Evolutionary conservation across 257 asterid species (phyloP).

Genomic region (Craterostigma plantagineum): DNA sequence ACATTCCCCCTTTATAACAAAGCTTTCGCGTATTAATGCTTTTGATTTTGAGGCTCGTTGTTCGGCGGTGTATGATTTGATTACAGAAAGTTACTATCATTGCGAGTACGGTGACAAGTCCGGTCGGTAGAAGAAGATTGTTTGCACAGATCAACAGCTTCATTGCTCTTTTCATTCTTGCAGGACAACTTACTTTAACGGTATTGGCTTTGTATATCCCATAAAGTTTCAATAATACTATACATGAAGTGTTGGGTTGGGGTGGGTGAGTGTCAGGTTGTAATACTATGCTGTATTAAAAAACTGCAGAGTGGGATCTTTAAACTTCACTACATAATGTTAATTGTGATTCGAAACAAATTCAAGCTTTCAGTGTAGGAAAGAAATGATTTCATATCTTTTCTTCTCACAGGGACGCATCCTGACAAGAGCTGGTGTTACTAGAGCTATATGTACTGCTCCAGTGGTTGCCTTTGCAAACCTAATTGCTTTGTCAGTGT

Average conservation of each 20-base stretch:
- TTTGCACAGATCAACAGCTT: conserved; percentile 91
- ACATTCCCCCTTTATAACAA: not conserved
- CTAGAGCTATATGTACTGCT: conserved; percentile 62
- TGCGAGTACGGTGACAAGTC: conserved; percentile 54
- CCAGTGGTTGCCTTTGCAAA: conserved; percentile 67
- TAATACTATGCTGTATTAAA: too few species aligned
- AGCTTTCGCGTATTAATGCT: not conserved
- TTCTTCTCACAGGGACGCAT: conserved; percentile 46
- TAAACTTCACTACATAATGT: too few species aligned
- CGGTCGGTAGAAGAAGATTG: conserved; percentile 67
- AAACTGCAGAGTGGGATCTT: too few species aligned
- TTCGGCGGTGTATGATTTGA: conserved; percentile 5
- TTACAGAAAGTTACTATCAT: conserved; percentile 94
- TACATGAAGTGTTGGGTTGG: too few species aligned
- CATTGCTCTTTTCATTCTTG: conserved; percentile 89
- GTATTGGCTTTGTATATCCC: conserved; percentile 18
- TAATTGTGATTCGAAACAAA: too few species aligned
- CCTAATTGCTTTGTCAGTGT: conserved; percentile 65
- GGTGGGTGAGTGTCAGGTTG: too few species aligned
- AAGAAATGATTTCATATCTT: too few species aligned
- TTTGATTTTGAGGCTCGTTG: not conserved
- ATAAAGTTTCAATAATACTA: too few species aligned
- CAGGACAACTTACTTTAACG: conserved; percentile 83
- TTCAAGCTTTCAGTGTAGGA: too few species aligned
- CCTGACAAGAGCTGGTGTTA: conserved; percentile 75